Evolutionary conservation across 139 green algal species (phyloP).

Genomic region (Picochlorum costavermella): DNA sequence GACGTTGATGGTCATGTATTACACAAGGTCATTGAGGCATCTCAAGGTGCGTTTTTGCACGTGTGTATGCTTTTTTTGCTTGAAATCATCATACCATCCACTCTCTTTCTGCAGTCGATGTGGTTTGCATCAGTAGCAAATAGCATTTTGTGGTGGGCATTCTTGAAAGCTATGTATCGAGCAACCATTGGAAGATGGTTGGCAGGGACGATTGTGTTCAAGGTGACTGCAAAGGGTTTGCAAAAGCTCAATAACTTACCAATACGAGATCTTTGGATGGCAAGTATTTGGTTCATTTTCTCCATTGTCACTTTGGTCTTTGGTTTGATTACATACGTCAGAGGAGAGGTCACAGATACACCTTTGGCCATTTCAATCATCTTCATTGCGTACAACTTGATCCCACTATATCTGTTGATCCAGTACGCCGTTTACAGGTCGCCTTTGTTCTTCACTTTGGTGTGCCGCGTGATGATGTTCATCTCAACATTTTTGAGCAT

Average conservation of each 20-base stretch:
- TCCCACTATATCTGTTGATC: conserved; percentile 43
- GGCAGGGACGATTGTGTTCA: conserved; percentile 41
- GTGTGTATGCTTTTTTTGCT: background rate
- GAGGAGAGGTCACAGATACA: conserved; percentile 12
- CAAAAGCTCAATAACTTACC: conserved; percentile 24
- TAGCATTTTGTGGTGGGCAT: conserved; percentile 46
- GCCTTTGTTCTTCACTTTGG: conserved; percentile 19
- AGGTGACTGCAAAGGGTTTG: conserved; percentile 48
- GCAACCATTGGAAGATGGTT: conserved; percentile 26
- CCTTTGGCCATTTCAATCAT: conserved; percentile 38
- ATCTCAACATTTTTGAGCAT: conserved; percentile 21
- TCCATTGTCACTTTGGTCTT: conserved; percentile 28
- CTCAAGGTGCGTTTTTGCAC: conserved; percentile 11
- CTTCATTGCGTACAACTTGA: conserved; percentile 42
- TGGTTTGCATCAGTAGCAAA: conserved; percentile 45
- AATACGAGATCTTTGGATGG: conserved; percentile 32
- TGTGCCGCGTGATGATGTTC: conserved; percentile 21
- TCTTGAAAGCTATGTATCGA: conserved; percentile 50
- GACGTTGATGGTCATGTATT: conserved; percentile 32
- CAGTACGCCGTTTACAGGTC: conserved; percentile 25
- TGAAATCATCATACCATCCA: background rate
- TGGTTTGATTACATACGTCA: conserved; percentile 35
- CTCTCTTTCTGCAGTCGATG: conserved; percentile 29
- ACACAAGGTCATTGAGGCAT: conserved; percentile 18
- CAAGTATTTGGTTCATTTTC: conserved; percentile 13